Evolutionary conservation across 2,329 filamentous ascomycete genomes (phyloP).

Genomic region (Ceratocystis cacaofunesta): DNA sequence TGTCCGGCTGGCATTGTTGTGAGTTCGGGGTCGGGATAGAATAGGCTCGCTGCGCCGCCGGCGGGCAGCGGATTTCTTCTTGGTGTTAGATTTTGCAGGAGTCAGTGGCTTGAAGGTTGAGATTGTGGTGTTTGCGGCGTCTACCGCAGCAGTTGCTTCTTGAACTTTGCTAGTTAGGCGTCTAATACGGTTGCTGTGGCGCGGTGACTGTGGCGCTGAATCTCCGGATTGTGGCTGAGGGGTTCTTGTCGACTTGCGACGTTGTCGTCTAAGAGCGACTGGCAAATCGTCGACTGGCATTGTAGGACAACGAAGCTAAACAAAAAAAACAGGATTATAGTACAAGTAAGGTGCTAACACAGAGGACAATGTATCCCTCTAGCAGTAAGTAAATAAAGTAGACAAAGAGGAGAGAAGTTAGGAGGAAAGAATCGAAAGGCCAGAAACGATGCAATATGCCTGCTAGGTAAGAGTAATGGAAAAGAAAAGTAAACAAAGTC

Average conservation of each 20-base stretch:
- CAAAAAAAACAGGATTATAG: conserved; percentile 1
- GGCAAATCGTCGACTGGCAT: conserved; percentile 13
- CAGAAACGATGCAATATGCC: background rate
- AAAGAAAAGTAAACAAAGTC: background rate
- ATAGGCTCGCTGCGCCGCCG: conserved; percentile 9
- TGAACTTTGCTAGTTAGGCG: conserved; percentile 9
- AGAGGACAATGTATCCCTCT: background rate
- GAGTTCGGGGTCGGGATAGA: background rate
- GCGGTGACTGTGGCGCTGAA: conserved; percentile 6
- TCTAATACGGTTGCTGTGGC: conserved; percentile 14
- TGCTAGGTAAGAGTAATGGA: background rate
- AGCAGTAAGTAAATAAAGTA: background rate
- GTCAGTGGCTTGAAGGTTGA: background rate
- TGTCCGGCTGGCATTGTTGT: conserved; percentile 11
- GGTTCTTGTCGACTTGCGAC: conserved; percentile 2
- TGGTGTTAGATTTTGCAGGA: background rate
- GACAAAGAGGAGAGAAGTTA: background rate
- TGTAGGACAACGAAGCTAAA: background rate
- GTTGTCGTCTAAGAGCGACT: conserved; percentile 10
- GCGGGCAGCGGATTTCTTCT: background rate
- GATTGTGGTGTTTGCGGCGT: background rate
- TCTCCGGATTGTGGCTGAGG: conserved; percentile 6
- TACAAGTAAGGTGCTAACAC: background rate
- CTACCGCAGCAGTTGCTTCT: background rate
- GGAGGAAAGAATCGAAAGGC: background rate